These are phyloP conservation scores for Acidiella bohemica DNA, from an alignment of 495 filamentous ascomycete genomes.

Conservation along the genomic window DNA sequence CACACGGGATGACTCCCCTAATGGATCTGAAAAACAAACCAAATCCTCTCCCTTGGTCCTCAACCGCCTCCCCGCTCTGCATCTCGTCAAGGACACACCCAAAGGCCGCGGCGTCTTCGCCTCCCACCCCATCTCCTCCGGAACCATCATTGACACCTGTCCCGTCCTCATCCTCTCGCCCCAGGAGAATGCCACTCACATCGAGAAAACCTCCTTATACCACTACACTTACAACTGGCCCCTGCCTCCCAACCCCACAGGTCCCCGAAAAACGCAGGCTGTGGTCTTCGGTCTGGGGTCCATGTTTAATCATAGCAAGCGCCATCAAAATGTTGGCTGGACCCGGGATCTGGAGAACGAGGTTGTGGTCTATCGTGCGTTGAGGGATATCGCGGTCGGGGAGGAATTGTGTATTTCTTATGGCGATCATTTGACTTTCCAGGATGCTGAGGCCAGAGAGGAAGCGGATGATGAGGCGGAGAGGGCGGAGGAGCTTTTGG, in stretches of 20 bases:
- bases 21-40: slow-evolving; percentile 11
- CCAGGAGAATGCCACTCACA: slow-evolving; percentile 34
- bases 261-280: slow-evolving; percentile 32
- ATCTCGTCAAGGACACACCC: no score
- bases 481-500: slow-evolving; percentile 14
- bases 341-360: slow-evolving; percentile 32
- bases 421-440: slow-evolving; percentile 39
- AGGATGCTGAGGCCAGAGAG: slow-evolving; percentile 30
- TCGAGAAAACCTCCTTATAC: slow-evolving; percentile 37
- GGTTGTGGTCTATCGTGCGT: slow-evolving; percentile 36
- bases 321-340: slow-evolving; percentile 42
- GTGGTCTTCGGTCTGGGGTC: slow-evolving; percentile 41
- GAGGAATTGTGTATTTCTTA: slow-evolving; percentile 47
- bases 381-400: slow-evolving; percentile 37
- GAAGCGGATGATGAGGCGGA: slow-evolving; percentile 2
- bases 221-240: slow-evolving; percentile 46
- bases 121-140: slow-evolving; percentile 30
- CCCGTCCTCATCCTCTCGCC: slow-evolving; percentile 39
- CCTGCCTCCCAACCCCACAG: slow-evolving; percentile 9
- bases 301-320: slow-evolving; percentile 44
- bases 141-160: slow-evolving; percentile 38
- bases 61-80: no score
- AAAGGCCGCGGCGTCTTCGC: slow-evolving; percentile 43
- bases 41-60: neutral
- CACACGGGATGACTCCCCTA: no score